phyloP scores from a whole-genome alignment of 192 early-diverging fungal genomes.

The Podochytrium sp. region DNA sequence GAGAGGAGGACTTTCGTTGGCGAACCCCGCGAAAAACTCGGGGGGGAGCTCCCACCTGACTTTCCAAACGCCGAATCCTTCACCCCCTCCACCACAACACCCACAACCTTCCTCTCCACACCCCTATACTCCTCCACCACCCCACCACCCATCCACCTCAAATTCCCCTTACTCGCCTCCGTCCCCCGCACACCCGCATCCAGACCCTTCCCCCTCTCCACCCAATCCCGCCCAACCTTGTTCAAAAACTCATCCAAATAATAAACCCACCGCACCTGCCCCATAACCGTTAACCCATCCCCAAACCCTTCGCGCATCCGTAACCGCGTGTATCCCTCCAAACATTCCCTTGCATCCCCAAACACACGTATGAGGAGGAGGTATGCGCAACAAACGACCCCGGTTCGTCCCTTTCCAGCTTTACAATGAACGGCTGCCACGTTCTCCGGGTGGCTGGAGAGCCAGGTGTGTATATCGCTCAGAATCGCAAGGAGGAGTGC shows the following conservation, averaged over 20 bases:
- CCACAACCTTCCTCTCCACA: no score
- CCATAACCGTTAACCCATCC: conserved; percentile 64
- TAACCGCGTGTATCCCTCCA: conserved; percentile 53
- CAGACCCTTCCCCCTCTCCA: no score
- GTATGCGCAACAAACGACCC: conserved; percentile 56
- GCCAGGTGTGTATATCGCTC: conserved; percentile 53
- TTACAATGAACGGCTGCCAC: conserved; percentile 65
- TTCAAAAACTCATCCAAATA: conserved; percentile 53
- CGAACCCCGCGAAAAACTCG: no score
- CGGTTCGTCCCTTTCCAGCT: conserved; percentile 69
- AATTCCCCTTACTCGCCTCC: no score
- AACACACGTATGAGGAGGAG: conserved; percentile 50
- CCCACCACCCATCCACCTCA: no score
- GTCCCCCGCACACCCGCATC: no score
- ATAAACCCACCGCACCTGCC: conserved; percentile 56
- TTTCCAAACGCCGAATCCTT: no score
- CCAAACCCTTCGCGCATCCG: conserved; percentile 50
- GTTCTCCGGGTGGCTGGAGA: conserved; percentile 38
- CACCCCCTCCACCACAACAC: neutral
- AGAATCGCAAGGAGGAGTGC: conserved; percentile 51
- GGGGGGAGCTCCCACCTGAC: no score
- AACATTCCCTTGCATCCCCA: conserved; percentile 41
- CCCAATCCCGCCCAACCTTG: no score
- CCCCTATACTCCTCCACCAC: no score
- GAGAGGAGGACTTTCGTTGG: no score